Evolutionary conservation across 305 asterid genomes (phyloP).

Genomic region (Euphrasia arctica): DNA sequence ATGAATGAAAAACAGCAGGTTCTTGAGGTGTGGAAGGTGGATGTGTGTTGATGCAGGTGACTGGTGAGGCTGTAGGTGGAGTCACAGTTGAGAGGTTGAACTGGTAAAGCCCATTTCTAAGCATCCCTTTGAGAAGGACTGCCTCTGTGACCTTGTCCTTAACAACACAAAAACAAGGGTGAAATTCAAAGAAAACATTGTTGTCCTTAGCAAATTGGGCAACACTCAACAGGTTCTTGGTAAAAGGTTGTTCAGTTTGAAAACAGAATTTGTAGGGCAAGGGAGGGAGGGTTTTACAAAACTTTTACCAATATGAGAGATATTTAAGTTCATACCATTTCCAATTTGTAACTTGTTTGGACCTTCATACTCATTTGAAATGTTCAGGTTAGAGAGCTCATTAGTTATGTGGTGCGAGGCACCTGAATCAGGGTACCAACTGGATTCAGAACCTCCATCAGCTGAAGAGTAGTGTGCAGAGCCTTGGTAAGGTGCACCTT

Average conservation of each 20-base stretch:
- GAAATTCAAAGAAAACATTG: not conserved
- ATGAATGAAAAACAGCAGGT: too few species aligned
- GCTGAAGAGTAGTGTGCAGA: not conserved
- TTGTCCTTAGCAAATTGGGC: not conserved
- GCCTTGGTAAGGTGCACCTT: not conserved
- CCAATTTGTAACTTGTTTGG: not conserved
- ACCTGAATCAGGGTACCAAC: not conserved
- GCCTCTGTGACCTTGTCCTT: not conserved
- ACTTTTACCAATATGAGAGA: not conserved
- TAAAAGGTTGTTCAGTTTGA: not conserved
- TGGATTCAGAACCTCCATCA: not conserved
- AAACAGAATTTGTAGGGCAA: too few species aligned
- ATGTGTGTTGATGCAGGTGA: too few species aligned
- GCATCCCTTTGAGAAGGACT: not conserved
- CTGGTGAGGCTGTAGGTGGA: too few species aligned
- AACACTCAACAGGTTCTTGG: not conserved
- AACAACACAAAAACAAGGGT: not conserved
- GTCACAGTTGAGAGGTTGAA: not conserved
- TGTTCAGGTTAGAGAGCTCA: not conserved
- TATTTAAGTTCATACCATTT: not conserved
- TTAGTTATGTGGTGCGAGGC: not conserved
- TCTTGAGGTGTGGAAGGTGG: not conserved
- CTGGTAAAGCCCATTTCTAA: not conserved
- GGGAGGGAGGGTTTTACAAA: too few species aligned
- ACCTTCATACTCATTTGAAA: not conserved